Evolutionary conservation across 2,329 filamentous ascomycete species (phyloP).

Genomic region (Keithomyces neogunnii): DNA sequence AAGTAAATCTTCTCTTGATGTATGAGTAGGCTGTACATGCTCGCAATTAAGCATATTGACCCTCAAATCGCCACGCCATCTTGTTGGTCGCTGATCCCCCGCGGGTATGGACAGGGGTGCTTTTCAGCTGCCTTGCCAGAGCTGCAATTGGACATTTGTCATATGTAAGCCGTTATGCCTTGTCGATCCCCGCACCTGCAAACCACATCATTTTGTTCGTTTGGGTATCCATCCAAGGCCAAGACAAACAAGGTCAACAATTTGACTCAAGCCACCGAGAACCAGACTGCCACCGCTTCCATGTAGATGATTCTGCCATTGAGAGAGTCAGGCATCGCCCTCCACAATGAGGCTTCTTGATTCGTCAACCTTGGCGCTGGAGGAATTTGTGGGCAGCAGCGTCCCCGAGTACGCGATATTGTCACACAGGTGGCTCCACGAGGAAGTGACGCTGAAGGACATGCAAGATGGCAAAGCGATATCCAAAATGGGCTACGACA

Average conservation of each 20-base stretch:
- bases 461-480: not conserved
- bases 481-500: not conserved
- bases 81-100: too few relatives aligned
- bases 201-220: too few relatives aligned
- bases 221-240: too few relatives aligned
- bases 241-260: too few relatives aligned
- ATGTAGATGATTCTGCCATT: not conserved
- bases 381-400: not conserved
- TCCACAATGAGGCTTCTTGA: not conserved
- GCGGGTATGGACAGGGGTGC: too few relatives aligned
- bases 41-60: not conserved
- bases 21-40: not conserved
- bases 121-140: too few relatives aligned
- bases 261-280: too few relatives aligned
- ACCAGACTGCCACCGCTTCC: too few relatives aligned
- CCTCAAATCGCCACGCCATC: too few relatives aligned
- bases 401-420: slow-evolving; percentile 12
- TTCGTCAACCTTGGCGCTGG: not conserved
- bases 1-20: not conserved
- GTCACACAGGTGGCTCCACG: slow-evolving; percentile 14
- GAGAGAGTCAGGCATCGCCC: not conserved
- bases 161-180: too few relatives aligned
- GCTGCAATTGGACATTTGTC: too few relatives aligned
- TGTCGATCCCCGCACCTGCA: too few relatives aligned
- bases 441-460: slow-evolving; percentile 13